phyloP scores from a whole-genome alignment of 2,329 filamentous ascomycete species.

The Septoria linicola region DNA sequence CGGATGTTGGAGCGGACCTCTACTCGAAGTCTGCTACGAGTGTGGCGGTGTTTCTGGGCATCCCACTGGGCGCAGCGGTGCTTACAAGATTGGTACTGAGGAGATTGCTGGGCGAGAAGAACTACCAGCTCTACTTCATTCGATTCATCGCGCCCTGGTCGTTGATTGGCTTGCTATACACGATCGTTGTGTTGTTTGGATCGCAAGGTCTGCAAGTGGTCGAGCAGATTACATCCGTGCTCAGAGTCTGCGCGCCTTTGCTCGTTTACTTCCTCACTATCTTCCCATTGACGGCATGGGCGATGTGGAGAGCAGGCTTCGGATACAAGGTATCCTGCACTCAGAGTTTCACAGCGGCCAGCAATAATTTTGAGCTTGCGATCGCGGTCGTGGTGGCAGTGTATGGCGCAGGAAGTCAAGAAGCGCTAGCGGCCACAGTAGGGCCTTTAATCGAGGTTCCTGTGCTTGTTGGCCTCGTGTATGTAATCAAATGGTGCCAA shows the following conservation, averaged over 20 bases:
- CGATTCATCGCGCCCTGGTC: slow-evolving; percentile 69
- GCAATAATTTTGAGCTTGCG: slow-evolving; percentile 90
- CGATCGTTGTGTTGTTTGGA: slow-evolving; percentile 81
- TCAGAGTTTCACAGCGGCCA: slow-evolving; percentile 84
- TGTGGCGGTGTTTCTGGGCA: slow-evolving; percentile 78
- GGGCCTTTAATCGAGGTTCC: slow-evolving; percentile 86
- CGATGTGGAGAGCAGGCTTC: slow-evolving; percentile 67
- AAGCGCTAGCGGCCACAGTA: slow-evolving; percentile 79
- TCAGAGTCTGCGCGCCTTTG: slow-evolving; percentile 77
- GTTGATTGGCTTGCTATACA: slow-evolving; percentile 80
- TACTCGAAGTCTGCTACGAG: slow-evolving; percentile 64
- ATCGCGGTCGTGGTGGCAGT: slow-evolving; percentile 84
- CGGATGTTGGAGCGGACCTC: slow-evolving; percentile 36
- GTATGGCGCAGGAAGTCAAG: slow-evolving; percentile 73
- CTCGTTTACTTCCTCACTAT: slow-evolving; percentile 72
- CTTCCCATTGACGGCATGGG: slow-evolving; percentile 67
- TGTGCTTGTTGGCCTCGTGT: slow-evolving; percentile 74
- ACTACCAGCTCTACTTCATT: slow-evolving; percentile 71
- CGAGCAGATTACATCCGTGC: slow-evolving; percentile 77
- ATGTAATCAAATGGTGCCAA: slow-evolving; percentile 63
- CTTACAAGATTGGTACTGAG: slow-evolving; percentile 68
- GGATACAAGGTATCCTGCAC: slow-evolving; percentile 69
- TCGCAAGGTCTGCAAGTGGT: slow-evolving; percentile 76
- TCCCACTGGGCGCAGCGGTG: slow-evolving; percentile 76
- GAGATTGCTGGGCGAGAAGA: slow-evolving; percentile 53